Percentiles rank a stretch among this genome's conserved stretches.
Evolutionary conservation across 2,329 filamentous ascomycete species (phyloP).

Genomic region (Stagonosporopsis chrysanthemi): DNA sequence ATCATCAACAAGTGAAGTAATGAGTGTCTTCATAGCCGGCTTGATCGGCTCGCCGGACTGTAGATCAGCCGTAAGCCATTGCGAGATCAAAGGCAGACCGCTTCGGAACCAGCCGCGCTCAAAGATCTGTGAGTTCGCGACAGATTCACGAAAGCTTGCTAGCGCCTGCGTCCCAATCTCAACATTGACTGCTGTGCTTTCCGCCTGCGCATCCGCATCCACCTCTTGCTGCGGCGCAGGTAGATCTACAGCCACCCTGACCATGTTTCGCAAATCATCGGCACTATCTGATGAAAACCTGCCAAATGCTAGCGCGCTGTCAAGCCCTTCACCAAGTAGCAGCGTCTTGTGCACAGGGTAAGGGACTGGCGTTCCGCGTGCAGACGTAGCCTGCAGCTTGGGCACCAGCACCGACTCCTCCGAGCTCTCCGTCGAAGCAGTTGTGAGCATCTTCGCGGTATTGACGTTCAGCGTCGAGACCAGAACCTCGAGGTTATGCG

Average conservation of each 20-base stretch:
- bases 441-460: slow-evolving; percentile 39
- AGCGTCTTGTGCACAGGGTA: slow-evolving; percentile 87
- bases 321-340: slow-evolving; percentile 75
- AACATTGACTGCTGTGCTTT: slow-evolving; percentile 64
- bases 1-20: slow-evolving; percentile 70
- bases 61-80: slow-evolving; percentile 65
- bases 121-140: slow-evolving; percentile 74
- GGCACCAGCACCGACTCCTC: slow-evolving; percentile 78
- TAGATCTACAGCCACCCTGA: slow-evolving; percentile 66
- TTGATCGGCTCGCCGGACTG: slow-evolving; percentile 61
- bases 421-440: slow-evolving; percentile 51
- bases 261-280: slow-evolving; percentile 54
- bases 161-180: slow-evolving; percentile 69
- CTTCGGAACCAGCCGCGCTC: slow-evolving; percentile 78
- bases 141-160: slow-evolving; percentile 70
- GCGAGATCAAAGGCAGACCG: slow-evolving; percentile 68
- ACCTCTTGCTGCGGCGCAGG: slow-evolving; percentile 52
- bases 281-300: slow-evolving; percentile 49
- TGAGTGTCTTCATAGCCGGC: slow-evolving; percentile 69
- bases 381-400: slow-evolving; percentile 70
- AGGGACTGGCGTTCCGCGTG: slow-evolving; percentile 70
- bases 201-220: slow-evolving; percentile 22
- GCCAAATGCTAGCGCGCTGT: slow-evolving; percentile 67
- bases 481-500: slow-evolving; percentile 69
- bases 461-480: slow-evolving; percentile 62